These are phyloP conservation scores for Bryoerythrophyllum caledonicum DNA, from an alignment of 225 moss, liverwort and hornwort species.

Conservation along the genomic window DNA sequence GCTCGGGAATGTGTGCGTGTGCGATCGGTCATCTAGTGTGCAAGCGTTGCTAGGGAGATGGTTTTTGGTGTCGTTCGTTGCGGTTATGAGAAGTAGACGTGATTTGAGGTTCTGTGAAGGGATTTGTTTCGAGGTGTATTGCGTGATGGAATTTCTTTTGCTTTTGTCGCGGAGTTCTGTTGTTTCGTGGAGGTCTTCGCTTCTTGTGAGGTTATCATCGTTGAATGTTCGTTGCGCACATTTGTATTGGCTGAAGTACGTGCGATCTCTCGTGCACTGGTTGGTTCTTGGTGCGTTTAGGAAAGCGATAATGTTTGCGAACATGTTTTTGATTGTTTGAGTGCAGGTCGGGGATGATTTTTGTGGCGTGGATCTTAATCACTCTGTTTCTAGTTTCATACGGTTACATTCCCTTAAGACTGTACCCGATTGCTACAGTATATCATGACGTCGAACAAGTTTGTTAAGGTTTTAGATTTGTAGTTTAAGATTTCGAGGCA, in stretches of 20 bases:
- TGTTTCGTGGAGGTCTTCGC: background rate
- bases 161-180: background rate
- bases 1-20: background rate
- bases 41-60: background rate
- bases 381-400: conserved; percentile 7
- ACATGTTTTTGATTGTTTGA: background rate
- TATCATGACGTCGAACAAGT: background rate
- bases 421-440: background rate
- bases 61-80: background rate
- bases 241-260: background rate
- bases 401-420: background rate
- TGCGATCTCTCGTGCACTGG: conserved; percentile 1
- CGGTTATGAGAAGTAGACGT: background rate
- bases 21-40: background rate
- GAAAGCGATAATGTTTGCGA: background rate
- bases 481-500: background rate
- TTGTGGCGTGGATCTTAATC: background rate
- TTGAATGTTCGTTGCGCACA: background rate
- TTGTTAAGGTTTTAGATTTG: background rate
- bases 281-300: background rate
- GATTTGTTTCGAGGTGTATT: background rate
- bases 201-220: conserved; percentile 6
- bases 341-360: background rate
- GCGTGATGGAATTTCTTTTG: background rate
- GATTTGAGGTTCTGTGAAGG: background rate